phyloP scores from a whole-genome alignment of 2,329 filamentous ascomycete species.

The Sordariomycetes sp. region DNA sequence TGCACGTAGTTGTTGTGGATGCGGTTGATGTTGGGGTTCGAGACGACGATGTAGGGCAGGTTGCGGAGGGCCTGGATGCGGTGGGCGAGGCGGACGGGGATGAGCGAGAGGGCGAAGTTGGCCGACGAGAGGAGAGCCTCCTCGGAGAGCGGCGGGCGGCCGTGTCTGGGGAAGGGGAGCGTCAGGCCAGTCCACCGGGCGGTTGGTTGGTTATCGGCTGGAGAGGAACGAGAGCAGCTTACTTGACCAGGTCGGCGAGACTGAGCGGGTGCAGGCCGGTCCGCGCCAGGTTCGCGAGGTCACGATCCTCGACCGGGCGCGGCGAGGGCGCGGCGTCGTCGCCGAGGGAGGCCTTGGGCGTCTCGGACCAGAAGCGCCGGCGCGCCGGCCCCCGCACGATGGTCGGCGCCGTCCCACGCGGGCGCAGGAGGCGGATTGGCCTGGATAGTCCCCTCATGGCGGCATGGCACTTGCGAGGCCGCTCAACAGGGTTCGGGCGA shows the following conservation, averaged over 20 bases:
- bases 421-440: conserved; percentile 5
- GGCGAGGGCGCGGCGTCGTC: neutral
- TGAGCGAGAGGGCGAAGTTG: conserved; percentile 87
- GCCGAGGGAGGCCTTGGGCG: neutral
- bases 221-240: conserved; percentile 14
- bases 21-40: conserved; percentile 87
- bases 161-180: conserved; percentile 38
- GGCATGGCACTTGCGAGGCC: conserved; percentile 8
- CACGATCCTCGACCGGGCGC: conserved; percentile 49
- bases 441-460: conserved; percentile 11
- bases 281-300: conserved; percentile 68
- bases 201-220: too few species aligned
- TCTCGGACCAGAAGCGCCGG: neutral
- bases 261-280: conserved; percentile 73
- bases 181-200: too few species aligned
- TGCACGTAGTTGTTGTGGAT: conserved; percentile 97
- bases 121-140: conserved; percentile 77
- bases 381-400: neutral
- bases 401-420: neutral
- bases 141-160: conserved; percentile 73
- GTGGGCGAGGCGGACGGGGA: conserved; percentile 85
- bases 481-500: neutral
- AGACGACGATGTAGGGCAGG: conserved; percentile 93
- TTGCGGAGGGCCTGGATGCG: conserved; percentile 89
- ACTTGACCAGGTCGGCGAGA: conserved; percentile 83